Evolutionary conservation across 2,329 filamentous ascomycete species (phyloP).

Genomic region (Mycocentrospora acerina): DNA sequence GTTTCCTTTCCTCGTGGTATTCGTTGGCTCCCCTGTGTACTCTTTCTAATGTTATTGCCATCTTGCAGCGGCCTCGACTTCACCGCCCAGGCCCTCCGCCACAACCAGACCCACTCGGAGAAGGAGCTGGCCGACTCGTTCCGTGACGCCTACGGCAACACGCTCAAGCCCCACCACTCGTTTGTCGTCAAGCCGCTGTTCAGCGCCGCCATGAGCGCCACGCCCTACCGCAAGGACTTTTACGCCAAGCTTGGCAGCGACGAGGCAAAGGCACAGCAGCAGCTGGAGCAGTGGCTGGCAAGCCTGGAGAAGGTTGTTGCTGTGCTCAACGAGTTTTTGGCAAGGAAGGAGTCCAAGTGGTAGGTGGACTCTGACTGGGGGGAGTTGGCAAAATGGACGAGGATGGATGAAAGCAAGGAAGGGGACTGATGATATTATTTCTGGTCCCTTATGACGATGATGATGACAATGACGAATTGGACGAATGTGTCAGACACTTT

Average conservation of each 20-base stretch:
- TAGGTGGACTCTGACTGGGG: too few species aligned
- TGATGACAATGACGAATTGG: too few species aligned
- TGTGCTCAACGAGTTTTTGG: constrained; percentile 68
- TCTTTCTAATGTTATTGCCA: constrained; percentile 1
- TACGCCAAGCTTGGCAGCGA: constrained; percentile 81
- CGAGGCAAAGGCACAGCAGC: constrained; percentile 60
- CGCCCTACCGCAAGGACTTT: constrained; percentile 91
- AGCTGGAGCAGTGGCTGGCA: constrained; percentile 71
- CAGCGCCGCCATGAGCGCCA: constrained; percentile 87
- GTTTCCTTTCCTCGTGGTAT: constrained; percentile 5
- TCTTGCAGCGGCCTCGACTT: constrained; percentile 81
- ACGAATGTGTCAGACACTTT: too few species aligned
- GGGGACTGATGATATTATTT: too few species aligned
- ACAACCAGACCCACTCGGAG: constrained; percentile 67
- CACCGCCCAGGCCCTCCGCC: constrained; percentile 78
- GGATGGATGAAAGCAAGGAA: too few species aligned
- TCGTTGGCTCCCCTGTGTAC: too few species aligned
- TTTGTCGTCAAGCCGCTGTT: constrained; percentile 92
- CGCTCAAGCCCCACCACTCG: constrained; percentile 88
- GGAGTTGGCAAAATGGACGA: too few species aligned
- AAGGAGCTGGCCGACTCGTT: constrained; percentile 87
- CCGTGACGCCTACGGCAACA: constrained; percentile 78
- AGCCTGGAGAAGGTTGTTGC: constrained; percentile 74
- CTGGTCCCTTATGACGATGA: too few species aligned
- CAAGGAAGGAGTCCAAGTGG: constrained; percentile 38